These are phyloP conservation scores for Excoecaria cochinchinensis DNA, from an alignment of 345 rosid species.

Conservation along the genomic window DNA sequence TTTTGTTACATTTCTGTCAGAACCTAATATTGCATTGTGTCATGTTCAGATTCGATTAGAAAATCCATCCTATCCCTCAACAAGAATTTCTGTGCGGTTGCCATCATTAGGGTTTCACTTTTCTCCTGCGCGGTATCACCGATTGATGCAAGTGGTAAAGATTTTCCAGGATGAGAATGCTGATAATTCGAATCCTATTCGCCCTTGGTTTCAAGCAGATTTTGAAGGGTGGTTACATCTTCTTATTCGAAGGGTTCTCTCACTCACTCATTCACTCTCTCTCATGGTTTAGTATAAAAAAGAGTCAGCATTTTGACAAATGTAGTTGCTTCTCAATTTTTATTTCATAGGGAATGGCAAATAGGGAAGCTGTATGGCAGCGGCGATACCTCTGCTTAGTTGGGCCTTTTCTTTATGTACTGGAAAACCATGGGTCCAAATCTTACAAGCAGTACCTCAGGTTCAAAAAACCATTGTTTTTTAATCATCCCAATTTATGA, in stretches of 20 bases:
- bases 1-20: conserved; percentile 1
- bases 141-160: conserved; percentile 86
- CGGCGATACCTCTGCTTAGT: conserved; percentile 78
- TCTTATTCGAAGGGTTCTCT: conserved; percentile 77
- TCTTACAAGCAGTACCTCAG: conserved; percentile 87
- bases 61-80: conserved; percentile 85
- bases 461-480: conserved; percentile 35
- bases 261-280: conserved; percentile 7
- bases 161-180: conserved; percentile 64
- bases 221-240: conserved; percentile 88
- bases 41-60: conserved; percentile 64
- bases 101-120: conserved; percentile 93
- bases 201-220: conserved; percentile 89
- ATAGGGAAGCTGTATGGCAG: conserved; percentile 96
- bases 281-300: background rate
- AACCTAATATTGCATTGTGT: conserved; percentile 21
- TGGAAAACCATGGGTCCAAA: conserved; percentile 68
- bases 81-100: conserved; percentile 72
- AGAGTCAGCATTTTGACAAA: background rate
- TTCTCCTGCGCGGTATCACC: conserved; percentile 97
- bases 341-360: conserved; percentile 66
- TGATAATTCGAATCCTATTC: conserved; percentile 46
- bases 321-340: conserved; percentile 6
- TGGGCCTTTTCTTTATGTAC: conserved; percentile 82
- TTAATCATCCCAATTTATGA: background rate